Percentiles rank a stretch among this genome's conserved stretches.
phyloP scores from a whole-genome alignment of 1,139 yeast species.

The Geotrichum histeridarum region DNA sequence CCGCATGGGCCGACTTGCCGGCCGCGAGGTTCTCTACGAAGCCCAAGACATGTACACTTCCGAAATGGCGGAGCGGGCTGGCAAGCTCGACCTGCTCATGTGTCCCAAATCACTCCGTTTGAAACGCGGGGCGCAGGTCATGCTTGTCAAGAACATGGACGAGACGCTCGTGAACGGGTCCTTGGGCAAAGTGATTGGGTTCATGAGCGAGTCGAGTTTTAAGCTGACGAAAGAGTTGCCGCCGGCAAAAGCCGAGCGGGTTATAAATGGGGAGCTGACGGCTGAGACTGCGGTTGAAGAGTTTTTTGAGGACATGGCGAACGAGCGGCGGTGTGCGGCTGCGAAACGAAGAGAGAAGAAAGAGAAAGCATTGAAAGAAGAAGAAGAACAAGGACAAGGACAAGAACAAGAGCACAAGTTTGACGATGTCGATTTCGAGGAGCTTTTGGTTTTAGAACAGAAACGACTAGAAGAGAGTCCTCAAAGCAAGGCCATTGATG shows the following conservation, averaged over 20 bases:
- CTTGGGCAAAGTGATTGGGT: constrained; percentile 76
- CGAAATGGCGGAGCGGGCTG: constrained; percentile 24
- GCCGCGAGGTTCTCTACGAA: constrained; percentile 45
- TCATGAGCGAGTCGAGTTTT: constrained; percentile 54
- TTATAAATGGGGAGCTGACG: constrained; percentile 14
- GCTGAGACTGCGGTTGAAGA: constrained; percentile 19
- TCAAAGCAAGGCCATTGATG: background rate
- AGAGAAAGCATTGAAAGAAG: background rate
- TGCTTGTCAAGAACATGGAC: constrained; percentile 90
- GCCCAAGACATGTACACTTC: constrained; percentile 63
- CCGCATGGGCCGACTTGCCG: constrained; percentile 50
- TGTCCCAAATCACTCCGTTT: constrained; percentile 52
- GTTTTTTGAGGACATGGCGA: constrained; percentile 10
- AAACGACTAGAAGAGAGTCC: constrained; percentile 16
- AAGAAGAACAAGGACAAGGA: background rate
- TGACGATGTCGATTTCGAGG: constrained; percentile 18
- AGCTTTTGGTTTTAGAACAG: constrained; percentile 17
- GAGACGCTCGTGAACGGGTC: constrained; percentile 88
- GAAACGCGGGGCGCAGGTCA: constrained; percentile 86
- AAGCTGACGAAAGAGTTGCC: constrained; percentile 25
- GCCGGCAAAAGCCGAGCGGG: constrained; percentile 12
- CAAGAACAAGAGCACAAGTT: background rate
- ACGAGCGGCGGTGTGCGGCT: background rate
- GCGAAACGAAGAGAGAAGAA: background rate
- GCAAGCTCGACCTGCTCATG: constrained; percentile 54